phyloP scores from a whole-genome alignment of 2,329 filamentous ascomycete genomes.

The Neopestalotiopsis clavispora region DNA sequence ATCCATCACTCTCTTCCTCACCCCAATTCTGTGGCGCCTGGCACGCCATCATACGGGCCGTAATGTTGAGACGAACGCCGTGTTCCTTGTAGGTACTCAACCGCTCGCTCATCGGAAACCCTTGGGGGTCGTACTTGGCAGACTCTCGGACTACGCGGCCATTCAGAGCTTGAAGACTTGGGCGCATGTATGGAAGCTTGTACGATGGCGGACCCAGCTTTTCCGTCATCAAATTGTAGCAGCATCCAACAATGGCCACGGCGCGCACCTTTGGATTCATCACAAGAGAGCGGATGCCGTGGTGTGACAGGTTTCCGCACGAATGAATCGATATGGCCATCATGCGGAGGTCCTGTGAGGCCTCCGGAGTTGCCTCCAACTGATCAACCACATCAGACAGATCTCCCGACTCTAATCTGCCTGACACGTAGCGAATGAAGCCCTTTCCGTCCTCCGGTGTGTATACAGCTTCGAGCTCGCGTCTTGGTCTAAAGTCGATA shows the following conservation, averaged over 20 bases:
- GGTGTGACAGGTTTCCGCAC: constrained; percentile 96
- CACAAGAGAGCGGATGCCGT: constrained; percentile 84
- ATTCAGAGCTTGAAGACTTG: constrained; percentile 68
- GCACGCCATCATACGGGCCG: constrained; percentile 96
- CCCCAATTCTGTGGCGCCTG: constrained; percentile 96
- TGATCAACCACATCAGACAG: constrained; percentile 48
- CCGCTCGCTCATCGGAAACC: constrained; percentile 87
- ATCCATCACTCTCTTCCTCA: constrained; percentile 76
- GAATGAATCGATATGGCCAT: constrained; percentile 97
- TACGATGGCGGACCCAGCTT: constrained; percentile 84
- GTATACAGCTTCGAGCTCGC: constrained; percentile 57
- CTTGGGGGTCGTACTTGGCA: constrained; percentile 80
- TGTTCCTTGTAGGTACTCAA: constrained; percentile 62
- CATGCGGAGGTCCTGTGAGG: constrained; percentile 53
- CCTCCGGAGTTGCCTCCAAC: constrained; percentile 35
- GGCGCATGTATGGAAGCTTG: constrained; percentile 79
- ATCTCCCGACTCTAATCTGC: constrained; percentile 75
- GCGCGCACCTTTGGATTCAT: constrained; percentile 84
- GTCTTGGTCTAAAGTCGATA: constrained; percentile 57
- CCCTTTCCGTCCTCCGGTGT: constrained; percentile 66
- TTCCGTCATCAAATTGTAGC: constrained; percentile 96
- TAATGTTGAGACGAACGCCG: constrained; percentile 89
- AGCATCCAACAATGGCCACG: constrained; percentile 97
- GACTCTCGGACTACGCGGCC: constrained; percentile 73
- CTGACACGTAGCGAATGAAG: constrained; percentile 78